Evolutionary conservation across 805 yeast genomes (phyloP).

Genomic region (Suhomyces xylopsoci): DNA sequence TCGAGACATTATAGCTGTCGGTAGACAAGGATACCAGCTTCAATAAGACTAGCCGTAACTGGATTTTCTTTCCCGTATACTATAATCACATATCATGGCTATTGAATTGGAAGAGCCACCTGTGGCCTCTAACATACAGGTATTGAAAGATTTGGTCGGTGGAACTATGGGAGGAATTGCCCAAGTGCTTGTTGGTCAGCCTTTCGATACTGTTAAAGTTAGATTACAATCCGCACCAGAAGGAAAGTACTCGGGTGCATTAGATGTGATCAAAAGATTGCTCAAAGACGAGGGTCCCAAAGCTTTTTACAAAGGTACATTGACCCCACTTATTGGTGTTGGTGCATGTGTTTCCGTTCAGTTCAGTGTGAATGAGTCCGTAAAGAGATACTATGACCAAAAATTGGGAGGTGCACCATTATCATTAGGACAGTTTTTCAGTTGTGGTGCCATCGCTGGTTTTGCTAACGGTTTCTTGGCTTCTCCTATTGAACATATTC

Average conservation of each 20-base stretch:
- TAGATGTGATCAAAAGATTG: slow-evolving; percentile 72
- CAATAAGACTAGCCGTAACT: not conserved
- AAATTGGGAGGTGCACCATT: slow-evolving; percentile 47
- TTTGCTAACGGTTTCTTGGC: slow-evolving; percentile 85
- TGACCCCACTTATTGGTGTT: slow-evolving; percentile 50
- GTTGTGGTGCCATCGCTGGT: slow-evolving; percentile 90
- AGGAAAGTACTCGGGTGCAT: slow-evolving; percentile 68
- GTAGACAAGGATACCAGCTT: not conserved
- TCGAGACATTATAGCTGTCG: not conserved
- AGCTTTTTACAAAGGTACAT: slow-evolving; percentile 46
- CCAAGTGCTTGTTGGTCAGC: slow-evolving; percentile 94
- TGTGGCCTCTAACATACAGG: slow-evolving; percentile 38
- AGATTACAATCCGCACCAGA: slow-evolving; percentile 84
- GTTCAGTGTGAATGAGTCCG: slow-evolving; percentile 89
- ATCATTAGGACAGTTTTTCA: slow-evolving; percentile 64
- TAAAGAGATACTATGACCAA: slow-evolving; percentile 72
- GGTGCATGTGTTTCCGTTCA: slow-evolving; percentile 98
- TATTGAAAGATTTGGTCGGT: slow-evolving; percentile 75
- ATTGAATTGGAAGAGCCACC: slow-evolving; percentile 44
- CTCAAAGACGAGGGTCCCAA: slow-evolving; percentile 44
- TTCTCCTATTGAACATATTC: slow-evolving; percentile 90
- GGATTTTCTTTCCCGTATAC: not conserved
- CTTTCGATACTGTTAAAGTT: slow-evolving; percentile 93
- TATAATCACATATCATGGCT: slow-evolving; percentile 24
- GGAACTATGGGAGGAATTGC: slow-evolving; percentile 97